A percentile compares a stretch with the other conserved stretches of the same genome.
These are phyloP conservation scores for Penicillium italicum DNA, from an alignment of 2,329 filamentous ascomycete genomes.

Conservation along the genomic window DNA sequence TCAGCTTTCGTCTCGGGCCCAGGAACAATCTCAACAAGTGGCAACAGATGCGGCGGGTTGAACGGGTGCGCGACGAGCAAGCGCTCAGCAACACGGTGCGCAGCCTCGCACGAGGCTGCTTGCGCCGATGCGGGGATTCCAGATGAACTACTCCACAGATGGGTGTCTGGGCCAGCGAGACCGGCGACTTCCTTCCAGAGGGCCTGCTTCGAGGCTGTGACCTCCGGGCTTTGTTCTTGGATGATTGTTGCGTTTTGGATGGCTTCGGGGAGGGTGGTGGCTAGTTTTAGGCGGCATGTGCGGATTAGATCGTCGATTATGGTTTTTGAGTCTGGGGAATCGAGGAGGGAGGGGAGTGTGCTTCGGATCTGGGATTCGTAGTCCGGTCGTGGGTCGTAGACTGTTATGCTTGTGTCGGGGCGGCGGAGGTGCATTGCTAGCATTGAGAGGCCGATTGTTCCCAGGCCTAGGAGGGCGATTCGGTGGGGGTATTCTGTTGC, in stretches of 20 bases:
- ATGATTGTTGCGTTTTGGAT: constrained; percentile 50
- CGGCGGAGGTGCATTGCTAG: constrained; percentile 52
- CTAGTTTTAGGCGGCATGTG: constrained; percentile 36
- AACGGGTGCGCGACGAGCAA: constrained; percentile 59
- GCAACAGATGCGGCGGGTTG: constrained; percentile 62
- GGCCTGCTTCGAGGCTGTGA: constrained; percentile 48
- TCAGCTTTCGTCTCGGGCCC: constrained; percentile 41
- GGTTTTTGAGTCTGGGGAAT: not conserved
- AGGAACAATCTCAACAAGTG: constrained; percentile 57
- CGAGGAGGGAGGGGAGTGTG: constrained; percentile 45
- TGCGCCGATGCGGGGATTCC: constrained; percentile 56
- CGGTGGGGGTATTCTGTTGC: constrained; percentile 15
- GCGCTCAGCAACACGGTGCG: constrained; percentile 42
- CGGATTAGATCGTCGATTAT: constrained; percentile 24
- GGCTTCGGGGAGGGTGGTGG: constrained; percentile 38
- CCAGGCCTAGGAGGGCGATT: constrained; percentile 39
- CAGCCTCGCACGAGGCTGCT: constrained; percentile 1
- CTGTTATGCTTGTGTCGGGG: constrained; percentile 40
- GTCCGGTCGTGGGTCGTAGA: constrained; percentile 52
- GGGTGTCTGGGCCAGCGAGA: constrained; percentile 42
- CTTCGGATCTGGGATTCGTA: constrained; percentile 43
- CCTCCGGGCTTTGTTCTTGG: constrained; percentile 60
- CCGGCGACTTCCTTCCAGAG: constrained; percentile 53
- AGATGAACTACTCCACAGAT: constrained; percentile 58
- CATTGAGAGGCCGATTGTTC: constrained; percentile 55